Evolutionary conservation across 805 yeast genomes (phyloP).

Genomic region (Ogataea sp.): DNA sequence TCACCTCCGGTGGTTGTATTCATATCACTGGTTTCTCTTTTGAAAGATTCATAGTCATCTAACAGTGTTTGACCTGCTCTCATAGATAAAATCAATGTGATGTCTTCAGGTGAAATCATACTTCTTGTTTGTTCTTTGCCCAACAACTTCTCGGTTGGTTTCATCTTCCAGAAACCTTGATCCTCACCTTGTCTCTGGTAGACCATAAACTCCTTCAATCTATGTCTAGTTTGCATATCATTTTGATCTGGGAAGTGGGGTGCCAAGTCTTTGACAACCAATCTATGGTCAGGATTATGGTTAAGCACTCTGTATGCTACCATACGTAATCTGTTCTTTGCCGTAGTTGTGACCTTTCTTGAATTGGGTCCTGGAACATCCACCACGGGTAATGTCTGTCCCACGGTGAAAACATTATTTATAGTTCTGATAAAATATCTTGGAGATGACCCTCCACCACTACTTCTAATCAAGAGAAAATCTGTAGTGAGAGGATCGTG

Average conservation of each 20-base stretch:
- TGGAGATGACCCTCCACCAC: slow-evolving; percentile 66
- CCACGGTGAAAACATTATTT: slow-evolving; percentile 74
- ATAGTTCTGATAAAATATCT: slow-evolving; percentile 62
- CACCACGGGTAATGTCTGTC: slow-evolving; percentile 87
- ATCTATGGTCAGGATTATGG: slow-evolving; percentile 60
- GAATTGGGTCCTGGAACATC: slow-evolving; percentile 98
- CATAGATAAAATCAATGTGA: slow-evolving; percentile 82
- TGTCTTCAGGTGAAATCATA: slow-evolving; percentile 91
- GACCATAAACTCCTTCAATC: slow-evolving; percentile 96
- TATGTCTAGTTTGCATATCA: slow-evolving; percentile 94
- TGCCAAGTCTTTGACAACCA: slow-evolving; percentile 81
- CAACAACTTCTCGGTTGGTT: slow-evolving; percentile 59
- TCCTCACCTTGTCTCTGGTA: slow-evolving; percentile 91
- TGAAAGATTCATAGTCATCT: slow-evolving; percentile 67
- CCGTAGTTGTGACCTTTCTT: slow-evolving; percentile 87
- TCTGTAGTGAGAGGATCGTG: slow-evolving; percentile 78
- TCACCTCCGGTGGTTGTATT: slow-evolving; percentile 20
- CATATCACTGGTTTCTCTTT: too few species aligned
- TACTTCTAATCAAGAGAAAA: slow-evolving; percentile 69
- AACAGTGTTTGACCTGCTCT: slow-evolving; percentile 84
- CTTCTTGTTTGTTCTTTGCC: slow-evolving; percentile 66
- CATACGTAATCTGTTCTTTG: slow-evolving; percentile 88
- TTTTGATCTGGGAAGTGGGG: slow-evolving; percentile 94
- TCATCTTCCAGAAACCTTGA: slow-evolving; percentile 91
- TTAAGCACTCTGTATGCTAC: slow-evolving; percentile 84